These are phyloP conservation scores for Gastrolobium bilobum DNA, from an alignment of 306 rosid genomes.

Conservation along the genomic window DNA sequence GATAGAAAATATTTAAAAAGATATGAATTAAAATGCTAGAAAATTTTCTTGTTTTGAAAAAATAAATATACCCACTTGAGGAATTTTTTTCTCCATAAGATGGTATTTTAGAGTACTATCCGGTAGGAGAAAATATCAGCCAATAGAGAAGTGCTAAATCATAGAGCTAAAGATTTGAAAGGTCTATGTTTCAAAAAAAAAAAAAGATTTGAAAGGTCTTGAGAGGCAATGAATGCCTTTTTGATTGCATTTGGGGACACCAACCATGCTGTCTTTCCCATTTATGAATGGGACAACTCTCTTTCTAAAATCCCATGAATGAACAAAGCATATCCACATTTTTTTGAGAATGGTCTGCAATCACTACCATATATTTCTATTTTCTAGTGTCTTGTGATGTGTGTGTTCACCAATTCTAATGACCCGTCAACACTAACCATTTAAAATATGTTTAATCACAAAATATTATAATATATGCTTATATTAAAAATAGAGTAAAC, in stretches of 20 bases:
- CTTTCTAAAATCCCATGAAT: slow-evolving; percentile 21
- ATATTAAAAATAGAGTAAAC: too few relatives aligned
- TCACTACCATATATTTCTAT: background rate
- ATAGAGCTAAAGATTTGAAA: slow-evolving; percentile 44
- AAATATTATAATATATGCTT: background rate
- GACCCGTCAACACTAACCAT: slow-evolving; percentile 49
- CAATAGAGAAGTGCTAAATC: slow-evolving; percentile 39
- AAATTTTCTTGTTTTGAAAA: too few relatives aligned
- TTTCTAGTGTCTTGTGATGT: slow-evolving; percentile 24
- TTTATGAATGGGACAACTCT: slow-evolving; percentile 50
- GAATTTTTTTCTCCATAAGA: background rate
- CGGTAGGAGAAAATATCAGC: slow-evolving; percentile 40
- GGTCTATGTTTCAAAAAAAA: slow-evolving; percentile 40
- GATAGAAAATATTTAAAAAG: too few relatives aligned
- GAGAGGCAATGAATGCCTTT: slow-evolving; percentile 57
- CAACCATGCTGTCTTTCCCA: slow-evolving; percentile 37
- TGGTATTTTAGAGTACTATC: background rate
- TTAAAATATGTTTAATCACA: slow-evolving; percentile 13
- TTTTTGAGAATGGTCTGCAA: slow-evolving; percentile 34
- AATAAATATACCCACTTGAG: too few relatives aligned
- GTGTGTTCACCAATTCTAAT: slow-evolving; percentile 39
- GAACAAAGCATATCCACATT: slow-evolving; percentile 49
- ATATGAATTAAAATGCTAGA: too few relatives aligned
- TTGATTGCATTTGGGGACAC: slow-evolving; percentile 53
- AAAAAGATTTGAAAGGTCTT: slow-evolving; percentile 50